A percentile compares a stretch with the other conserved stretches of the same genome.
These are phyloP conservation scores for Colletotrichum graminicola DNA, from an alignment of 2,329 filamentous ascomycete genomes.

Conservation along the genomic window DNA sequence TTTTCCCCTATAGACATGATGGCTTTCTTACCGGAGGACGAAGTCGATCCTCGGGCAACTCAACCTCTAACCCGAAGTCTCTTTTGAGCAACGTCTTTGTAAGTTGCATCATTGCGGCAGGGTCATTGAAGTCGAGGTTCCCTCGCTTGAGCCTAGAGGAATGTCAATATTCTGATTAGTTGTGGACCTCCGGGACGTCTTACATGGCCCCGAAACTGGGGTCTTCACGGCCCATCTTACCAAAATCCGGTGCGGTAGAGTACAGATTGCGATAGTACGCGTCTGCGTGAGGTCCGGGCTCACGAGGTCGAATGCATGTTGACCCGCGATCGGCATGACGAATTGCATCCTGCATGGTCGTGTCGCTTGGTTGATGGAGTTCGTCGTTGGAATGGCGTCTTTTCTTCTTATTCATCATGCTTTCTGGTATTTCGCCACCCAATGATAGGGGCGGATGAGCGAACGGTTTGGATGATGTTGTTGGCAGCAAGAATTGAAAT, in stretches of 20 bases:
- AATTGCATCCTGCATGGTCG: neutral
- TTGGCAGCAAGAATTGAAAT: neutral
- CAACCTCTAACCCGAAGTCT: constrained; percentile 79
- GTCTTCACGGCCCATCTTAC: constrained; percentile 56
- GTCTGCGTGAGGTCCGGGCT: constrained; percentile 38
- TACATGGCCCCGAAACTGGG: constrained; percentile 58
- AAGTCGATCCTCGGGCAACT: constrained; percentile 81
- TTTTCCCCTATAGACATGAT: neutral
- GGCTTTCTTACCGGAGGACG: constrained; percentile 79
- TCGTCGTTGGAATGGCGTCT: constrained; percentile 20
- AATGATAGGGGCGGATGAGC: neutral
- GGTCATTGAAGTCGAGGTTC: constrained; percentile 84
- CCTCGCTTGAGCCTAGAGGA: constrained; percentile 52
- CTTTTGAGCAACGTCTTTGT: constrained; percentile 81
- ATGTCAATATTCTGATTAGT: neutral
- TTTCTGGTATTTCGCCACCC: neutral
- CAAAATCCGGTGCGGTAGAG: constrained; percentile 56
- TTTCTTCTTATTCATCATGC: constrained; percentile 18
- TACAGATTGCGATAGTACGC: constrained; percentile 54
- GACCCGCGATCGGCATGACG: neutral
- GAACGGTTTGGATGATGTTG: neutral
- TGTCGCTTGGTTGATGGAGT: constrained; percentile 30
- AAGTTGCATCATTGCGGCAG: constrained; percentile 80
- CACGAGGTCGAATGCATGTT: neutral
- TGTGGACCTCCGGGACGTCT: constrained; percentile 15